Conservation (phyloP, 2,329 filamentous ascomycete species). For the Neonectria sp. region DNA sequence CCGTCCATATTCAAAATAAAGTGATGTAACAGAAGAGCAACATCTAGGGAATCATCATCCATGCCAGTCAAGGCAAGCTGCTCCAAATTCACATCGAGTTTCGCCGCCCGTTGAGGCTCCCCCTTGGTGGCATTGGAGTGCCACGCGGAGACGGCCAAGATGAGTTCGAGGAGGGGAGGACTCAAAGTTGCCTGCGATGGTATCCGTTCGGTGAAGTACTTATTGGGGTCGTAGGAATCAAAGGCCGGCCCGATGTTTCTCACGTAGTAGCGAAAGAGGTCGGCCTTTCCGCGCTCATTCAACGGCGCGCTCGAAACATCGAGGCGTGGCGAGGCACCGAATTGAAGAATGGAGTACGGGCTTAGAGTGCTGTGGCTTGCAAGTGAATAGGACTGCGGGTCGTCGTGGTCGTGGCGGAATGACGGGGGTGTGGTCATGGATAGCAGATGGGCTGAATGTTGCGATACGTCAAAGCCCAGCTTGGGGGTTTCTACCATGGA, state of each 20-base stretch:
- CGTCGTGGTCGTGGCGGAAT: not conserved
- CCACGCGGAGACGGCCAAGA: constrained; percentile 29
- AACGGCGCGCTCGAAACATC: constrained; percentile 21
- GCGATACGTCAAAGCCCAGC: not conserved
- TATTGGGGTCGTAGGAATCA: constrained; percentile 35
- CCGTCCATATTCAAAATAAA: constrained; percentile 30
- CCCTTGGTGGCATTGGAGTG: constrained; percentile 23
- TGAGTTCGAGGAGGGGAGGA: constrained; percentile 28
- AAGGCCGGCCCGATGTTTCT: constrained; percentile 36
- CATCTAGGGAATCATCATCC: constrained; percentile 27
- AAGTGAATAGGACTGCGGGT: constrained; percentile 5
- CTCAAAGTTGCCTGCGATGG: constrained; percentile 30
- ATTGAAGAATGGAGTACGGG: constrained; percentile 10
- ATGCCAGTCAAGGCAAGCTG: constrained; percentile 25
- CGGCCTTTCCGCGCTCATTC: constrained; percentile 25
- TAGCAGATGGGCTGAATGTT: constrained; percentile 11
- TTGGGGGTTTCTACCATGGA: not conserved
- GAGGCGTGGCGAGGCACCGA: constrained; percentile 5
- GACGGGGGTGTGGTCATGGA: constrained; percentile 11
- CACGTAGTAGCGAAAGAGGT: constrained; percentile 35
- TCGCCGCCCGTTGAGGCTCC: constrained; percentile 8
- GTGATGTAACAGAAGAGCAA: constrained; percentile 22
- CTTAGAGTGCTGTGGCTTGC: constrained; percentile 26
- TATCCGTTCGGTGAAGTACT: constrained; percentile 27
- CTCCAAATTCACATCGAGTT: constrained; percentile 18